Evolutionary conservation across 202 grass and related monocot species (phyloP).

Genomic region (Carex arenaria): DNA sequence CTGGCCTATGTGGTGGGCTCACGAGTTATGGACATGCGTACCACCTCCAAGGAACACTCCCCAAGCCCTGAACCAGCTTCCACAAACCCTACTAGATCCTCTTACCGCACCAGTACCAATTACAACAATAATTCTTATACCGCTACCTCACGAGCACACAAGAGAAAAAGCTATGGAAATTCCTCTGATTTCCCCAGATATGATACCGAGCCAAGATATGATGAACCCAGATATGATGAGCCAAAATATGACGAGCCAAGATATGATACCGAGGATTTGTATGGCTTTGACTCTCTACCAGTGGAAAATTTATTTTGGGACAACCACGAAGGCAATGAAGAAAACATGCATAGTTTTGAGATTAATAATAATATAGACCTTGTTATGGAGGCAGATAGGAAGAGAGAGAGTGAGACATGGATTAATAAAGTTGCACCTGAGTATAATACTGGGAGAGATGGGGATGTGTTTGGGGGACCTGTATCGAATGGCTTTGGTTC

Average conservation of each 20-base stretch:
- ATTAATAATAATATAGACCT: slow-evolving; percentile 96
- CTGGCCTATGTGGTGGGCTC: slow-evolving; percentile 91
- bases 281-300: slow-evolving; percentile 55
- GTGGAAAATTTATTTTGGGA: slow-evolving; percentile 62
- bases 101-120: slow-evolving; percentile 27
- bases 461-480: slow-evolving; percentile 47
- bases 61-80: slow-evolving; percentile 40
- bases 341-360: slow-evolving; percentile 84
- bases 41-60: slow-evolving; percentile 57
- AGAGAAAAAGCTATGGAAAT: slow-evolving; percentile 54
- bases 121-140: slow-evolving; percentile 40
- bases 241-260: slow-evolving; percentile 50
- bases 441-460: slow-evolving; percentile 43
- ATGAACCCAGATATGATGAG: slow-evolving; percentile 25
- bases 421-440: slow-evolving; percentile 30
- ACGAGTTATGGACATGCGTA: slow-evolving; percentile 95
- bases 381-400: slow-evolving; percentile 75
- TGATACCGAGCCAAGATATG: slow-evolving; percentile 13
- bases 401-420: slow-evolving; percentile 54
- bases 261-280: slow-evolving; percentile 65
- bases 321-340: slow-evolving; percentile 27
- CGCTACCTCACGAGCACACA: slow-evolving; percentile 24
- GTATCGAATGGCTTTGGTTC: slow-evolving; percentile 32
- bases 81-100: slow-evolving; percentile 39
- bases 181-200: slow-evolving; percentile 37